Conservation (phyloP, 139 green algal species). For the Asterochloris sp. region DNA sequence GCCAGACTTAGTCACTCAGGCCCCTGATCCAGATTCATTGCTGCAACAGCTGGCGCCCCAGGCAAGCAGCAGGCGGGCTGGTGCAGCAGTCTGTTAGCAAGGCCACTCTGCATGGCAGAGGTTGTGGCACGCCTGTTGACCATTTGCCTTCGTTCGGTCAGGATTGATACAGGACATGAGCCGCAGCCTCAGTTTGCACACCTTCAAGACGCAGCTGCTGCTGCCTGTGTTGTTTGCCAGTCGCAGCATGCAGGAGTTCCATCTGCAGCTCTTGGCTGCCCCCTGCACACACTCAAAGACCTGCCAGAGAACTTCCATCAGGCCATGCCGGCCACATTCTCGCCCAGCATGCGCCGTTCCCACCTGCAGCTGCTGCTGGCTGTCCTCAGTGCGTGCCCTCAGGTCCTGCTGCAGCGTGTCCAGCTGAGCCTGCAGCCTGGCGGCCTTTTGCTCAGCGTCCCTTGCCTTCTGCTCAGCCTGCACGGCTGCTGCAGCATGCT, state of each 20-base stretch:
- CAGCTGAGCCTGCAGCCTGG: not conserved
- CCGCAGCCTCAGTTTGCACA: slow-evolving; percentile 1
- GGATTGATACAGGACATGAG: not conserved
- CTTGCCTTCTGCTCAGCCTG: slow-evolving; percentile 5
- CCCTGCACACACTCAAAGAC: no score
- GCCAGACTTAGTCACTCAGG: no score
- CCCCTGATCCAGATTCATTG: no score
- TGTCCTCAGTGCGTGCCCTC: slow-evolving; percentile 6
- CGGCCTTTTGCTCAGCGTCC: slow-evolving; percentile 1
- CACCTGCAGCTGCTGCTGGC: slow-evolving; percentile 17
- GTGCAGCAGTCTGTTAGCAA: no score
- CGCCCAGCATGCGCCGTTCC: not conserved
- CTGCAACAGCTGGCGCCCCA: no score
- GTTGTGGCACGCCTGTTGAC: not conserved
- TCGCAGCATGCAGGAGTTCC: no score
- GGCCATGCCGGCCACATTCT: no score
- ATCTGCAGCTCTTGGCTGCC: no score
- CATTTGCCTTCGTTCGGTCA: not conserved
- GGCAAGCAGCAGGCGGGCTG: no score
- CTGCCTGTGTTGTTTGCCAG: no score
- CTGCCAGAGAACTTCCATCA: no score
- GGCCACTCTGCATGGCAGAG: not conserved
- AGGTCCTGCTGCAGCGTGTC: slow-evolving; percentile 7
- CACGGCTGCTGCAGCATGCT: not conserved
- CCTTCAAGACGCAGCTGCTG: slow-evolving; percentile 1